Evolutionary conservation across 495 filamentous ascomycete species (phyloP).

Genomic region (Lasiosphaeriaceae sp.): DNA sequence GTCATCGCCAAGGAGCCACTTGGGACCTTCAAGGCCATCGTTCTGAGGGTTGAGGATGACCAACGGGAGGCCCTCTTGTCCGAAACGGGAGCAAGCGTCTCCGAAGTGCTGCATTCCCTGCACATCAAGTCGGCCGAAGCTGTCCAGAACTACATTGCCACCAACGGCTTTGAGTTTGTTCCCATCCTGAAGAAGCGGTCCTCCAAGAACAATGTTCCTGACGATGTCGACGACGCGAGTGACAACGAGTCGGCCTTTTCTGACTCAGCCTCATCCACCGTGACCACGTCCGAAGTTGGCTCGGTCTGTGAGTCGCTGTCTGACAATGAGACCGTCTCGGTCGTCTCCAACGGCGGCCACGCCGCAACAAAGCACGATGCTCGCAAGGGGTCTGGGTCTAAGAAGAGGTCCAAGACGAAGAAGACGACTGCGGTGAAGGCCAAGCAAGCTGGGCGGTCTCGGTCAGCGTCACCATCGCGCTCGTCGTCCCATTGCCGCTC

Average conservation of each 20-base stretch:
- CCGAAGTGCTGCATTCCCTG: constrained; percentile 25
- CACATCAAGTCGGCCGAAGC: constrained; percentile 35
- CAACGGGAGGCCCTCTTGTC: constrained; percentile 30
- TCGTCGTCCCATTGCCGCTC: constrained; percentile 34
- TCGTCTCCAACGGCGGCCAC: constrained; percentile 5
- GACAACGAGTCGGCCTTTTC: constrained; percentile 20
- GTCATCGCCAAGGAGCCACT: constrained; percentile 30
- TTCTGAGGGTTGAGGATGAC: constrained; percentile 24
- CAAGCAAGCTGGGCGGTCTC: constrained; percentile 6
- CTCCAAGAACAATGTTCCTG: neutral
- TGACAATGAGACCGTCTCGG: constrained; percentile 23
- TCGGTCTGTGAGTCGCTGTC: constrained; percentile 31
- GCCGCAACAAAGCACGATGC: constrained; percentile 1
- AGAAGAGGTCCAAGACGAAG: constrained; percentile 7
- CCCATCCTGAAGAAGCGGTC: constrained; percentile 13
- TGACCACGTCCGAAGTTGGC: constrained; percentile 22
- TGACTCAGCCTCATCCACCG: constrained; percentile 23
- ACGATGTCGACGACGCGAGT: constrained; percentile 14
- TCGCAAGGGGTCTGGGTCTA: neutral
- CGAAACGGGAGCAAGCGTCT: constrained; percentile 14
- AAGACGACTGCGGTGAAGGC: constrained; percentile 7
- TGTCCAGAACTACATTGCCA: constrained; percentile 32
- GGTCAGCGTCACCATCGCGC: constrained; percentile 14
- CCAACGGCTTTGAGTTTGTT: constrained; percentile 31
- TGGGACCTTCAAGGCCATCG: constrained; percentile 31